A percentile compares a stretch with the other conserved stretches of the same genome.
These are phyloP conservation scores for Coffea canephora DNA, from an alignment of 257 asterid species.

Conservation along the genomic window DNA sequence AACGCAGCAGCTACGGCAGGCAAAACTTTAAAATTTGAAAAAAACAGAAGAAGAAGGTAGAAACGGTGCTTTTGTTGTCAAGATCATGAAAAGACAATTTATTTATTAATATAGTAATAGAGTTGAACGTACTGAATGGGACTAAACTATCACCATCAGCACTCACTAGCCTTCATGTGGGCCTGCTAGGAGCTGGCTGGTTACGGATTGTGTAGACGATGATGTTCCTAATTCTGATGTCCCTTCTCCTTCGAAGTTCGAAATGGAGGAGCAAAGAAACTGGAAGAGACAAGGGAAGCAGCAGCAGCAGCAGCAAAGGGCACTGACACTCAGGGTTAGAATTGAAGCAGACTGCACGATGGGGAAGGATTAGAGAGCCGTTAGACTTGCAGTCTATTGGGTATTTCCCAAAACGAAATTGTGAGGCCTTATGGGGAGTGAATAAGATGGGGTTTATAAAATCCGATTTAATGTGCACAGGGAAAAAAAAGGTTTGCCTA, in stretches of 20 bases:
- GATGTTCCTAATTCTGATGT: not conserved
- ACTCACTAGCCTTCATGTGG: conserved; percentile 9
- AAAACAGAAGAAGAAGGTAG: not conserved
- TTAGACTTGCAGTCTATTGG: not conserved
- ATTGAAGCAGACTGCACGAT: conserved; percentile 1
- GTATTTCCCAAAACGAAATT: not conserved
- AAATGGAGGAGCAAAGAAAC: not conserved
- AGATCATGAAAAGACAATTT: conserved; percentile 19
- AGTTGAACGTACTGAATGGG: conserved; percentile 35
- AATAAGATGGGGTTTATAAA: not conserved
- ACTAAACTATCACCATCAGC: conserved; percentile 64
- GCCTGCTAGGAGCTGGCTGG: not conserved
- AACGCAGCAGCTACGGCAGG: not conserved
- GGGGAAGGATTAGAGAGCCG: conserved; percentile 1
- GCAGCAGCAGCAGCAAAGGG: not conserved
- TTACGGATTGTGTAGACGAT: not conserved
- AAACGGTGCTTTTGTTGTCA: conserved; percentile 8
- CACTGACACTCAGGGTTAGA: conserved; percentile 4
- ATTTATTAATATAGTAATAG: not conserved
- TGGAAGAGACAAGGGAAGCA: not conserved
- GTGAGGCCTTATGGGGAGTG: not conserved
- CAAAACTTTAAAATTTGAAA: not conserved
- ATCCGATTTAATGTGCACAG: not conserved
- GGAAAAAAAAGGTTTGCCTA: too few species aligned
- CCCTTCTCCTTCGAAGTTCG: not conserved